Percentiles rank a stretch among this genome's conserved stretches.
These are phyloP conservation scores for Hypoxylon cercidicola DNA, from an alignment of 495 filamentous ascomycete species.

Conservation along the genomic window DNA sequence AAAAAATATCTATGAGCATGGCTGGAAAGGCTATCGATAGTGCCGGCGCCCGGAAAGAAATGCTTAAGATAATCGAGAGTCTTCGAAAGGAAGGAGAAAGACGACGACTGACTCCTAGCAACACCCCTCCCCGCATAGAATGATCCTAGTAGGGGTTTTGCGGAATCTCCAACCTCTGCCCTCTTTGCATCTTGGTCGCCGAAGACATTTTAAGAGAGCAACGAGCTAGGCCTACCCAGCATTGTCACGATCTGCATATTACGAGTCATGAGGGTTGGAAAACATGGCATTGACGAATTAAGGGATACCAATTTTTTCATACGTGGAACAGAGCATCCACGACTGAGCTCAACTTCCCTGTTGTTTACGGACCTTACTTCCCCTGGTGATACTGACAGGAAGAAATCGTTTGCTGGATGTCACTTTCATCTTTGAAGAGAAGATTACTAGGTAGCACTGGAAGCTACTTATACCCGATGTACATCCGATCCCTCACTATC, in stretches of 20 bases:
- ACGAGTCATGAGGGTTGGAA: conserved; percentile 11
- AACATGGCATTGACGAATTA: conserved; percentile 6
- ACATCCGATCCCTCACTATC: too few relatives aligned
- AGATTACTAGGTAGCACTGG: too few relatives aligned
- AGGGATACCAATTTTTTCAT: conserved; percentile 20
- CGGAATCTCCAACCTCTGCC: not conserved
- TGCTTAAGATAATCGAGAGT: conserved; percentile 84
- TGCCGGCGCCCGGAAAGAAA: conserved; percentile 79
- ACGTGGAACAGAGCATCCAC: conserved; percentile 2
- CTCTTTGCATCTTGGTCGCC: not conserved
- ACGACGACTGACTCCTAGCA: conserved; percentile 59
- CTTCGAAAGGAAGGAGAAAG: conserved; percentile 84
- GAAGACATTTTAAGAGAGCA: not conserved
- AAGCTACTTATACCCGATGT: too few relatives aligned
- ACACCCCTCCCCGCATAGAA: conserved; percentile 46
- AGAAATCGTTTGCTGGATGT: too few relatives aligned
- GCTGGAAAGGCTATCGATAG: conserved; percentile 82
- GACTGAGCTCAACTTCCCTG: not conserved
- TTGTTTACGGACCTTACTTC: not conserved
- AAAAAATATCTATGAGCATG: conserved; percentile 95
- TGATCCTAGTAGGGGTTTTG: not conserved
- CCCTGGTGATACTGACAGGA: not conserved
- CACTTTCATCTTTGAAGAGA: too few relatives aligned
- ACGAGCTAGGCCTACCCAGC: not conserved
- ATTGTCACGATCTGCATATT: conserved; percentile 18